phyloP scores from a whole-genome alignment of 257 asterid species.

The Solanum clarkiae region DNA sequence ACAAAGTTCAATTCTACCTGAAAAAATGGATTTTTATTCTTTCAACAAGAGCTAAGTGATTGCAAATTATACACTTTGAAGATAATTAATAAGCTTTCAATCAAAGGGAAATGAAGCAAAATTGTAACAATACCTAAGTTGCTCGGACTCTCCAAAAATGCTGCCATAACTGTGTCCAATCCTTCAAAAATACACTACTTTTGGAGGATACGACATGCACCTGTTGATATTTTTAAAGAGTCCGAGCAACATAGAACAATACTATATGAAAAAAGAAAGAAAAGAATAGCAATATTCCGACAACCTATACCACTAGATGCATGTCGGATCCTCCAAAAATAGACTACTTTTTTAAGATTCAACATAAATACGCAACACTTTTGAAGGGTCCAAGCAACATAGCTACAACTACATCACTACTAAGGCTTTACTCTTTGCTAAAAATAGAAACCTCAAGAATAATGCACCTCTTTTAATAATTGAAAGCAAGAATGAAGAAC shows the following conservation, averaged over 20 bases:
- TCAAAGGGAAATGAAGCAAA: not conserved
- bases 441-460: not conserved
- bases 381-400: not conserved
- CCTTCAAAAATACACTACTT: no score
- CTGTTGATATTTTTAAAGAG: no score
- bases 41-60: not conserved
- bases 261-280: not conserved
- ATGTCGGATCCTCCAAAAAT: not conserved
- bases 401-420: not conserved
- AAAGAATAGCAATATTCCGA: not conserved
- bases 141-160: no score
- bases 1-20: not conserved
- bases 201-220: no score
- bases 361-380: not conserved
- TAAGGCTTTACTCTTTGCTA: not conserved
- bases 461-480: not conserved
- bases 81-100: not conserved
- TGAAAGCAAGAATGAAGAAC: not conserved
- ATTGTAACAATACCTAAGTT: not conserved
- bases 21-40: not conserved
- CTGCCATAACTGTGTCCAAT: no score
- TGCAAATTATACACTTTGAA: not conserved
- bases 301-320: not conserved
- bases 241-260: no score
- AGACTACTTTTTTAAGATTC: accelerated